Evolutionary conservation across 208 protist genomes (phyloP).

Genomic region (Trypanosoma vivax): DNA sequence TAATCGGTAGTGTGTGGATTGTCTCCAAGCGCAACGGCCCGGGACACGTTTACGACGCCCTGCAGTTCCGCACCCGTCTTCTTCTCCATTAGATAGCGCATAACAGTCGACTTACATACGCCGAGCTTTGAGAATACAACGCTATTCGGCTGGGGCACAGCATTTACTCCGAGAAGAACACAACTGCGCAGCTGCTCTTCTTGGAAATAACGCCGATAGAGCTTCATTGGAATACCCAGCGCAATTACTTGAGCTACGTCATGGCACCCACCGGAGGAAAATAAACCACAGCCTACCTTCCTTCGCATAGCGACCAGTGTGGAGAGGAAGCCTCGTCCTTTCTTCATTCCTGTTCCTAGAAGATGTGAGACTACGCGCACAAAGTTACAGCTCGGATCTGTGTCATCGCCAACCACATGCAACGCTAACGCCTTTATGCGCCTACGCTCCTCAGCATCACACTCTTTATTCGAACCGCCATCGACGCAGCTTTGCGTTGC

Average conservation of each 20-base stretch:
- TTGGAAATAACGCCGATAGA: slow-evolving; percentile 69
- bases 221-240: slow-evolving; percentile 59
- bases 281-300: too few species aligned
- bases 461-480: too few species aligned
- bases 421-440: background rate
- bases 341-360: slow-evolving; percentile 9
- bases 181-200: slow-evolving; percentile 27
- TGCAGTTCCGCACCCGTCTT: slow-evolving; percentile 14
- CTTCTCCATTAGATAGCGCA: slow-evolving; percentile 69
- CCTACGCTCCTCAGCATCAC: too few species aligned
- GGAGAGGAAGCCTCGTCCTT: too few species aligned
- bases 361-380: slow-evolving; percentile 5
- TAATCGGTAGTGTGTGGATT: slow-evolving; percentile 81
- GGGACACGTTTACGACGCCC: slow-evolving; percentile 23
- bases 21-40: slow-evolving; percentile 66
- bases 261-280: too few species aligned
- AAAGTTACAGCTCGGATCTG: background rate
- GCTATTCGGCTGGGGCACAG: slow-evolving; percentile 86
- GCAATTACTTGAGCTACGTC: slow-evolving; percentile 69
- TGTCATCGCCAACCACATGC: slow-evolving; percentile 3
- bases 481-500: too few species aligned
- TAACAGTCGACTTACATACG: slow-evolving; percentile 77
- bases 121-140: slow-evolving; percentile 82
- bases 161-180: slow-evolving; percentile 45
- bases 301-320: too few species aligned